Conservation (phyloP, 2,329 filamentous ascomycete genomes). For the Verticillium longisporum region DNA sequence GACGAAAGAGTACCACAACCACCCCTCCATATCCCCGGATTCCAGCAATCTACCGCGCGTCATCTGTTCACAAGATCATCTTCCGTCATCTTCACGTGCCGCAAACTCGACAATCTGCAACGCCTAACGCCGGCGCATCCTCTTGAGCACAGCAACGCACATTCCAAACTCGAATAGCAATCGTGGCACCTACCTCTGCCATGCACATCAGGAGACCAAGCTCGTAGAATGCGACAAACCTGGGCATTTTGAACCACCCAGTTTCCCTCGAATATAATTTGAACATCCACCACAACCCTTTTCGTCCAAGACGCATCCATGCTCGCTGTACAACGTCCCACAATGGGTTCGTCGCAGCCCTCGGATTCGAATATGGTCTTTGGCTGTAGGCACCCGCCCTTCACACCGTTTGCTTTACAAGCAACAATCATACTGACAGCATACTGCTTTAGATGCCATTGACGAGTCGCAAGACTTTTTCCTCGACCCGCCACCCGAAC, state of each 20-base stretch:
- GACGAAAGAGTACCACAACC: neutral
- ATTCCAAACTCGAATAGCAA: neutral
- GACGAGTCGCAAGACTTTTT: slow-evolving; percentile 37
- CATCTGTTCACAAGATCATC: neutral
- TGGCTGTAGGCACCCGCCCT: slow-evolving; percentile 50
- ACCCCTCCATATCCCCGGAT: neutral
- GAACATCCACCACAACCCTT: neutral
- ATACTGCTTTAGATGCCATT: slow-evolving; percentile 31
- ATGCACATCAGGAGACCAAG: neutral
- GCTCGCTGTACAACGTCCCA: slow-evolving; percentile 49
- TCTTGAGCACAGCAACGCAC: neutral
- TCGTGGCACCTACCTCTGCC: neutral
- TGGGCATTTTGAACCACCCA: neutral
- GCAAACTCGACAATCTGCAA: neutral
- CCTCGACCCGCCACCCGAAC: slow-evolving; percentile 50
- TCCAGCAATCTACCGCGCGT: neutral
- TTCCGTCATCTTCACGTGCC: neutral
- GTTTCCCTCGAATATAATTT: neutral
- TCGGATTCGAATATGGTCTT: slow-evolving; percentile 53
- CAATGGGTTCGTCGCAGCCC: slow-evolving; percentile 54
- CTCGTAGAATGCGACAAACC: neutral
- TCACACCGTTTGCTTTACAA: slow-evolving; percentile 4
- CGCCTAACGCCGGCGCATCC: neutral
- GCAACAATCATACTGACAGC: neutral
- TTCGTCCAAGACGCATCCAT: slow-evolving; percentile 38